These are phyloP conservation scores for Cucumis cinereus DNA, from an alignment of 306 rosid species.

Conservation along the genomic window DNA sequence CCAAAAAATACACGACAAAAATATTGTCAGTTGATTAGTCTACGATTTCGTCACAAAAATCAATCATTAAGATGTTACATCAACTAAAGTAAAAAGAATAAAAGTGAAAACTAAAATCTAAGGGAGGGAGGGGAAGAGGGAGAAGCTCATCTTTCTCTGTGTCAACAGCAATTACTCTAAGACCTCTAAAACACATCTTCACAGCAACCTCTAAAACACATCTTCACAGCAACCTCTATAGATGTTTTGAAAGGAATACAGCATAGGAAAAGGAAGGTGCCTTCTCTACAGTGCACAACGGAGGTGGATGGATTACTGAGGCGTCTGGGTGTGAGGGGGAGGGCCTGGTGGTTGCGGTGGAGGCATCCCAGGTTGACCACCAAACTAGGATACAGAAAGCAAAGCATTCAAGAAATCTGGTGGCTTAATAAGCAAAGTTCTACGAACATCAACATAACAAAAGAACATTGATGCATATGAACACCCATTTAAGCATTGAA, in stretches of 20 bases:
- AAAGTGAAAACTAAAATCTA: not conserved
- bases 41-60: not conserved
- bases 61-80: not conserved
- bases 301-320: slow-evolving; percentile 24
- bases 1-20: not conserved
- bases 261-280: not conserved
- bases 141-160: not conserved
- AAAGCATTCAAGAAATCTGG: not conserved
- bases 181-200: not conserved
- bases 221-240: not conserved
- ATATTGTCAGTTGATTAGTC: not conserved
- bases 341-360: slow-evolving; percentile 30
- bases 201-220: not conserved
- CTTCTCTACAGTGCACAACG: not conserved
- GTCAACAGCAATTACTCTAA: not conserved
- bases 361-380: slow-evolving; percentile 71
- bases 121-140: not conserved
- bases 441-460: not conserved
- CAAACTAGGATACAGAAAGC: slow-evolving; percentile 38
- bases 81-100: not conserved
- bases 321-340: slow-evolving; percentile 39
- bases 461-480: not conserved
- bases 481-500: not conserved
- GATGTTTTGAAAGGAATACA: not conserved
- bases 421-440: not conserved